Conservation (phyloP, 208 protist genomes). For the Leishmania tropica region DNA sequence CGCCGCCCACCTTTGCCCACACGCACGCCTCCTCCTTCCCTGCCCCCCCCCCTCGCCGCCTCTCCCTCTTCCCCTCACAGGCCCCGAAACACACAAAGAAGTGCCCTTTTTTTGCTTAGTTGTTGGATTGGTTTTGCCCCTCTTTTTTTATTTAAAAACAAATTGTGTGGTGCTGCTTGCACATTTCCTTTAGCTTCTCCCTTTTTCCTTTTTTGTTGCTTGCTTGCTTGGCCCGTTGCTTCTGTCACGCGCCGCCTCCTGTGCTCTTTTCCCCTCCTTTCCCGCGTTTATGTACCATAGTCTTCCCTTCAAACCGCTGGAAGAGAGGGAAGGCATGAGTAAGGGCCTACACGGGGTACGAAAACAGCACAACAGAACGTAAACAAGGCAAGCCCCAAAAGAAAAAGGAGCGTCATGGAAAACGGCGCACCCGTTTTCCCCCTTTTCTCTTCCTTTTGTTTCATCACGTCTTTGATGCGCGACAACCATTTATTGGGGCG, state of each 20-base stretch:
- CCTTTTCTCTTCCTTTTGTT: conserved; percentile 14
- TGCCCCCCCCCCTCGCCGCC: no score
- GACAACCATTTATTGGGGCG: not conserved
- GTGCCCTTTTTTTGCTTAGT: no score
- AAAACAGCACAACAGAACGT: not conserved
- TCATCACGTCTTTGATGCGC: not conserved
- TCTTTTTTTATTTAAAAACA: no score
- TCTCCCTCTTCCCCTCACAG: no score
- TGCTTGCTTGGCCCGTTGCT: not conserved
- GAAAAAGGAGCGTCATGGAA: not conserved
- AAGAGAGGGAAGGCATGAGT: not conserved
- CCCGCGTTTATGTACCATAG: not conserved
- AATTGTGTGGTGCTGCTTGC: no score
- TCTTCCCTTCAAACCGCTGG: not conserved
- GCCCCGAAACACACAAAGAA: not conserved
- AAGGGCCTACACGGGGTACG: not conserved
- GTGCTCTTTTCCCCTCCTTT: not conserved
- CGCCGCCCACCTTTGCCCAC: not conserved
- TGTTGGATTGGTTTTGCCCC: no score
- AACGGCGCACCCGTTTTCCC: not conserved
- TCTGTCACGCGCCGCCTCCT: not conserved
- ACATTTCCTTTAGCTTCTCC: not conserved
- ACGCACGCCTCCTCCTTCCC: not conserved
- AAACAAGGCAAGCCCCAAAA: not conserved
- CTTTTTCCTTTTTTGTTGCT: conserved; percentile 7